Conservation (phyloP, 345 rosid species). For the Diplotaxis tenuifolia region DNA sequence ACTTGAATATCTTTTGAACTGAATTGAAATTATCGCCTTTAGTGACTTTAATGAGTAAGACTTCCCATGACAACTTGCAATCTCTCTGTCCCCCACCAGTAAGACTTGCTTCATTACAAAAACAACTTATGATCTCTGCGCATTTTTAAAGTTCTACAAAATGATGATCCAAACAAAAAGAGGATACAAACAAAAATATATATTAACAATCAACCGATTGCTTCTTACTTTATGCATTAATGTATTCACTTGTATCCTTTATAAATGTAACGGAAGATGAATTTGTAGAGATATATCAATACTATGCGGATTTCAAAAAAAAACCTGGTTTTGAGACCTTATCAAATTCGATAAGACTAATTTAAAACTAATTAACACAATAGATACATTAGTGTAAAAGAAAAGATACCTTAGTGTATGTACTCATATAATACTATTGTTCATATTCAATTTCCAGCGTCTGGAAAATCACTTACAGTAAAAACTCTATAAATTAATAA, state of each 20-base stretch:
- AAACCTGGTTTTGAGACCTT: neutral
- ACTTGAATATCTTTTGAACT: neutral
- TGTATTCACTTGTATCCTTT: neutral
- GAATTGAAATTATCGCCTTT: neutral
- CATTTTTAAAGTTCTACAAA: neutral
- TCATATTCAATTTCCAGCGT: no score
- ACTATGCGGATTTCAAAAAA: no score
- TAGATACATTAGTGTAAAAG: no score
- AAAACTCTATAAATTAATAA: no score
- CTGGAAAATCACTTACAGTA: no score
- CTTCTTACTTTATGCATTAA: neutral
- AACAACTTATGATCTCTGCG: neutral
- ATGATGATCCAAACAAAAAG: neutral
- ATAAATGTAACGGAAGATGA: neutral
- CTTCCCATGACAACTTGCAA: neutral
- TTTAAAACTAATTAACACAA: neutral
- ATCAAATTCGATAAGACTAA: neutral
- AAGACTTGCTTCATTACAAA: neutral
- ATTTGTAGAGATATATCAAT: no score
- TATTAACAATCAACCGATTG: neutral
- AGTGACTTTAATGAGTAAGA: neutral
- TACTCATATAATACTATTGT: no score
- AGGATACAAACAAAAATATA: no score
- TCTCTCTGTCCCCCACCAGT: neutral
- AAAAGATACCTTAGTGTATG: no score